Percentiles rank a stretch among this genome's conserved stretches.
Evolutionary conservation across 164 flowering plant species (phyloP).

Genomic region (Cinnamomum chago): DNA sequence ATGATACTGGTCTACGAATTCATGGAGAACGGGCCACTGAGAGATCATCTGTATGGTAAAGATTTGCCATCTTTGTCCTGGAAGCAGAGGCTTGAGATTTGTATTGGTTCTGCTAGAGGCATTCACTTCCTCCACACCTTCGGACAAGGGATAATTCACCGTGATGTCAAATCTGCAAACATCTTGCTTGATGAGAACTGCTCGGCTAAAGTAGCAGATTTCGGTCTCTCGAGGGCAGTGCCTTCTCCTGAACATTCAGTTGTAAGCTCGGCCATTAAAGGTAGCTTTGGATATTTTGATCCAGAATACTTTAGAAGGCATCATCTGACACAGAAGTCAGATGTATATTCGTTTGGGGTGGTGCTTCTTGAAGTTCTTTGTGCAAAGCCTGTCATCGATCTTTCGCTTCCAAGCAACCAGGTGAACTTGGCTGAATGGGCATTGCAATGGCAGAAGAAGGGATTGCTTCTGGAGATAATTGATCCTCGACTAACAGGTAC

Average conservation of each 20-base stretch:
- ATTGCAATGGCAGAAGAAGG: too few relatives aligned
- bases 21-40: slow-evolving; percentile 20
- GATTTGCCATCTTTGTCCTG: slow-evolving; percentile 12
- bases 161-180: slow-evolving; percentile 6
- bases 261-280: slow-evolving; percentile 24
- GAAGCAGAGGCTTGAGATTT: slow-evolving; percentile 13
- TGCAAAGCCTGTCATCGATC: slow-evolving; percentile 14
- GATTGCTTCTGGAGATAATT: too few relatives aligned
- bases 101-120: slow-evolving; percentile 8
- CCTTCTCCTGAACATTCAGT: too few relatives aligned
- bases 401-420: too few relatives aligned
- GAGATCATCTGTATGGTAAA: slow-evolving; percentile 15
- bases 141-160: slow-evolving; percentile 1
- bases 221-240: not conserved
- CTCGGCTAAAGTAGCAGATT: slow-evolving; percentile 8
- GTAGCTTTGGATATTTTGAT: slow-evolving; percentile 80
- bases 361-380: slow-evolving; percentile 35
- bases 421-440: too few relatives aligned
- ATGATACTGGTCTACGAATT: slow-evolving; percentile 25
- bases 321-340: slow-evolving; percentile 10
- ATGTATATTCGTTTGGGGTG: slow-evolving; percentile 11
- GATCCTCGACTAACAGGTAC: too few relatives aligned
- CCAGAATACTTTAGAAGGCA: slow-evolving; percentile 47
- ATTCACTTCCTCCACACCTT: slow-evolving; percentile 12
- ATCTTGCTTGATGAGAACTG: slow-evolving; percentile 6